These are phyloP conservation scores for Candida nitratophila DNA, from an alignment of 805 yeast genomes.

Conservation along the genomic window DNA sequence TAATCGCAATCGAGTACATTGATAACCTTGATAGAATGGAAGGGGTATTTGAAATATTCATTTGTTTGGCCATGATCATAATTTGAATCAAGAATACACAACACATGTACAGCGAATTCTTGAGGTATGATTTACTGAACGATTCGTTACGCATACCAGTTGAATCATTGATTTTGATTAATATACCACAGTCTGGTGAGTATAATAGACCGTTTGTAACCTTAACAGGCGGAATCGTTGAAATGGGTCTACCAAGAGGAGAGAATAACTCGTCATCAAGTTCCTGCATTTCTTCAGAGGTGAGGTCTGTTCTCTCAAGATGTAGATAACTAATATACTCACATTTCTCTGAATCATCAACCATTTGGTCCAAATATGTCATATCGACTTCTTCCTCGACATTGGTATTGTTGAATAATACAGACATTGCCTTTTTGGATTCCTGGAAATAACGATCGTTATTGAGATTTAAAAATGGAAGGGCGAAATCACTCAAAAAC, in stretches of 20 bases:
- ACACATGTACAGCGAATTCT: slow-evolving; percentile 35
- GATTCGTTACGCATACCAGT: slow-evolving; percentile 57
- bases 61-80: slow-evolving; percentile 55
- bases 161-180: slow-evolving; percentile 31
- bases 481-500: slow-evolving; percentile 51
- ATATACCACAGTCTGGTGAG: slow-evolving; percentile 84
- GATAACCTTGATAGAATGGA: slow-evolving; percentile 72
- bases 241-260: slow-evolving; percentile 78
- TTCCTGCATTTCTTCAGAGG: slow-evolving; percentile 42
- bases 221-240: slow-evolving; percentile 46
- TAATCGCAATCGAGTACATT: slow-evolving; percentile 56
- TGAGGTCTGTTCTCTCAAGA: slow-evolving; percentile 50
- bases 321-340: slow-evolving; percentile 70
- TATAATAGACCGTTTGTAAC: slow-evolving; percentile 56
- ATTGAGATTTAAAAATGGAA: slow-evolving; percentile 46
- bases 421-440: slow-evolving; percentile 37
- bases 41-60: slow-evolving; percentile 68
- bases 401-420: slow-evolving; percentile 34
- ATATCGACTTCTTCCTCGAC: slow-evolving; percentile 34
- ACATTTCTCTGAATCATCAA: slow-evolving; percentile 38
- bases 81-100: slow-evolving; percentile 45
- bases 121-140: slow-evolving; percentile 28
- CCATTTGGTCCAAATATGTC: slow-evolving; percentile 21
- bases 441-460: slow-evolving; percentile 34
- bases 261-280: slow-evolving; percentile 66